These are phyloP conservation scores for Trichosporon coremiiforme DNA, from an alignment of 1,284 basidiomycete species.

Conservation along the genomic window DNA sequence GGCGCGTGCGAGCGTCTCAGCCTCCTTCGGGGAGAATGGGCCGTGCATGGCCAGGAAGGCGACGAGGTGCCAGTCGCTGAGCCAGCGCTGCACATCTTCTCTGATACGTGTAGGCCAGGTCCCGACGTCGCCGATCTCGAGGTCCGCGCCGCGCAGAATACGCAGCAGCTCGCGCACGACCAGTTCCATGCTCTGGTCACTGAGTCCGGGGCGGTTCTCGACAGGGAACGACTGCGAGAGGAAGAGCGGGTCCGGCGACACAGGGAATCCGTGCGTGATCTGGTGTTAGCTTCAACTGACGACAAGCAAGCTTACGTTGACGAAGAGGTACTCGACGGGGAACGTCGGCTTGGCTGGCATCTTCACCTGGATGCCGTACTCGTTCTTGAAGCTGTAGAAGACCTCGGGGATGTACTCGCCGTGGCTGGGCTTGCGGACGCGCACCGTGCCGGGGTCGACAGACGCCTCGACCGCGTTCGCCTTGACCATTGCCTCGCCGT, in stretches of 20 bases:
- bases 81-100: conserved; percentile 67
- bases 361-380: conserved; percentile 96
- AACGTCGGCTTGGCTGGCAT: conserved; percentile 98
- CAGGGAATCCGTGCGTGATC: conserved; percentile 97
- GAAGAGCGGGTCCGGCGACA: conserved; percentile 82
- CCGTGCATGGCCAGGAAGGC: conserved; percentile 83
- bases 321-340: conserved; percentile 95
- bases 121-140: conserved; percentile 60
- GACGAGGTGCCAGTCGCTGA: conserved; percentile 94
- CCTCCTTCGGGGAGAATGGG: conserved; percentile 75
- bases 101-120: conserved; percentile 57
- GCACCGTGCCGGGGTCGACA: conserved; percentile 86
- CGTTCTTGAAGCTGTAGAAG: conserved; percentile 97
- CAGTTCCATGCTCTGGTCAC: conserved; percentile 76
- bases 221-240: conserved; percentile 75
- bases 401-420: conserved; percentile 98
- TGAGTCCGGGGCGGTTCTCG: conserved; percentile 87
- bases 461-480: conserved; percentile 96
- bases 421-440: conserved; percentile 73
- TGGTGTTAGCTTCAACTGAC: conserved; percentile 57
- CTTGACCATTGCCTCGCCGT: conserved; percentile 94
- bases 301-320: conserved; percentile 70
- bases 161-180: conserved; percentile 68
- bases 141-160: conserved; percentile 64
- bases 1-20: conserved; percentile 68